Base-by-base conservation (phyloP, 2,329 filamentous ascomycete species). In the Alternaria sp. region DNA sequence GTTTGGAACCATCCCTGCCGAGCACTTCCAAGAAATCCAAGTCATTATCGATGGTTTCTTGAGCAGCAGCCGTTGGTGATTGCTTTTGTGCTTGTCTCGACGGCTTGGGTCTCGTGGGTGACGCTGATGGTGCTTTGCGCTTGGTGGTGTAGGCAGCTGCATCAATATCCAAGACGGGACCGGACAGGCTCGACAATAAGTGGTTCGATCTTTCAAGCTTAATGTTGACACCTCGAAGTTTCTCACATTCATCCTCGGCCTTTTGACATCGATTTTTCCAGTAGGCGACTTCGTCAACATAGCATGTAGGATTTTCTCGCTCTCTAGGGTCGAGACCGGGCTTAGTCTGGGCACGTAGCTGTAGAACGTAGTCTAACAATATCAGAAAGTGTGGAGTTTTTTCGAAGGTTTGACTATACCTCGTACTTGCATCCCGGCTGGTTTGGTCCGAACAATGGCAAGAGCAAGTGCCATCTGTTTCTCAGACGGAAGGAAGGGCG, bases 281-380 rank as follows among this genome's bases (percentile, higher is more conserved):
- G 57, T 77, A 82, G 4, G 75, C 65, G 11, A 78, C 77, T 14
- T 78, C 70, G 58, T 83, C 79, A 22, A 83, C 67, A 46, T 81
- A 77, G 10, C 67, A 72, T 41, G 74, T 66, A 0, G 63, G 49
- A 16, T 74, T 67, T 28, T 64, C 69, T 18, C 73, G 59, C 4
- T 72, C 57, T 25, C 64, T 59, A 2, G 69, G 60, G 16, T 69
- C 64, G 27, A 45, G 62, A 2, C 66, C 69, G 2, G 64, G 69
- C 46, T 73, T 70, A n/a, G 76, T 50, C 18, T 81, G 78, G 45
- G 72, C 65, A 25, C 78, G 74, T 8, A 83, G 76, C 59, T 68
- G 64, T 7, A 72, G 54, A 3, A 76, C 51, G 34, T 79, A 75
- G 4, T 78, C 78, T 78, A 38, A 7, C 9, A 7, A 14, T 27